Percentiles rank a stretch among this genome's conserved stretches.
Conservation (phyloP, 306 rosid genomes). For the Prunus kanzakura region DNA sequence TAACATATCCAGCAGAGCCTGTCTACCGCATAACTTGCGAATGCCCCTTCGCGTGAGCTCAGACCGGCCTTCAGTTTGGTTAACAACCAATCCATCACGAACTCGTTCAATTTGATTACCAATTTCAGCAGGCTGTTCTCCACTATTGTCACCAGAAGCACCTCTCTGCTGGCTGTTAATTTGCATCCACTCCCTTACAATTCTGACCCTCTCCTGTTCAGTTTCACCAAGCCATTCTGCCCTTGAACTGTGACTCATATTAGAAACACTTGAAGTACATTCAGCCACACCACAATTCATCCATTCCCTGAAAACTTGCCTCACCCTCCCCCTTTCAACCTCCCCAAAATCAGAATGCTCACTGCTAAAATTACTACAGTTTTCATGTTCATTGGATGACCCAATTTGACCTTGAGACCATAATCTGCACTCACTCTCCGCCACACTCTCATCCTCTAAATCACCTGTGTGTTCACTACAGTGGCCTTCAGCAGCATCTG, state of each 20-base stretch:
- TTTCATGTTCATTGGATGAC: slow-evolving; percentile 63
- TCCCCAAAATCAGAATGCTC: slow-evolving; percentile 71
- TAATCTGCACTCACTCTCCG: slow-evolving; percentile 63
- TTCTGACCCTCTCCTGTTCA: slow-evolving; percentile 87
- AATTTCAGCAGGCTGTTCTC: slow-evolving; percentile 56
- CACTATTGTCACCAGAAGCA: slow-evolving; percentile 53
- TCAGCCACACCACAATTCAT: slow-evolving; percentile 66
- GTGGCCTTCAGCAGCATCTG: slow-evolving; percentile 30
- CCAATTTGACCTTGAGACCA: slow-evolving; percentile 69
- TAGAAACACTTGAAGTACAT: slow-evolving; percentile 44
- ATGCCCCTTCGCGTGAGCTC: slow-evolving; percentile 67
- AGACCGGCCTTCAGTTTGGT: slow-evolving; percentile 61
- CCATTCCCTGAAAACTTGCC: slow-evolving; percentile 90
- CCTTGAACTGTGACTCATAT: slow-evolving; percentile 45
- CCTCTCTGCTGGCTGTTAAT: slow-evolving; percentile 68
- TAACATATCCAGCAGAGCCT: slow-evolving; percentile 86
- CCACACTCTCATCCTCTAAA: slow-evolving; percentile 47
- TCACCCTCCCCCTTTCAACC: slow-evolving; percentile 88
- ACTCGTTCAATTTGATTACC: slow-evolving; percentile 54
- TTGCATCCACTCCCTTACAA: slow-evolving; percentile 82
- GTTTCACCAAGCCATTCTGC: slow-evolving; percentile 76
- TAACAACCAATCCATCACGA: slow-evolving; percentile 57
- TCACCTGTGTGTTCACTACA: slow-evolving; percentile 34
- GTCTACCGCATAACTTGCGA: slow-evolving; percentile 83
- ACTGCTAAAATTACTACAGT: slow-evolving; percentile 45